Conservation (phyloP, 2,329 filamentous ascomycete genomes). For the Alternaria ventricosa region DNA sequence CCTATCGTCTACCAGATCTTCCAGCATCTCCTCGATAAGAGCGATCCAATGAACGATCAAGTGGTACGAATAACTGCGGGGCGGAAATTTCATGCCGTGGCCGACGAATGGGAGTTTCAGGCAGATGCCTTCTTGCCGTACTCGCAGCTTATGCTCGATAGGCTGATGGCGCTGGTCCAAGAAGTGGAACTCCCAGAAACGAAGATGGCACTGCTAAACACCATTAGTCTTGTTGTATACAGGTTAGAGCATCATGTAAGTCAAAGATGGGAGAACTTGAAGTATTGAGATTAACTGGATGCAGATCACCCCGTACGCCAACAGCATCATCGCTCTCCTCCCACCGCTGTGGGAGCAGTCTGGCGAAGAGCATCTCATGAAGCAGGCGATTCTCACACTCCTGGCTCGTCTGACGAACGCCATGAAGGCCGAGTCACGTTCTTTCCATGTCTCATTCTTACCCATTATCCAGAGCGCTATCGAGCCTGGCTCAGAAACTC, state of each 20-base stretch:
- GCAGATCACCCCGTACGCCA: slow-evolving; percentile 69
- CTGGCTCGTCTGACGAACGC: slow-evolving; percentile 84
- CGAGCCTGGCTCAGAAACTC: slow-evolving; percentile 68
- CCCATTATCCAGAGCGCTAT: slow-evolving; percentile 84
- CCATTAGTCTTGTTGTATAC: slow-evolving; percentile 79
- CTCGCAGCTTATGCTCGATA: slow-evolving; percentile 73
- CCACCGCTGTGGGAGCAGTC: slow-evolving; percentile 85
- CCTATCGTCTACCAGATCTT: slow-evolving; percentile 87
- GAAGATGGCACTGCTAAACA: slow-evolving; percentile 87
- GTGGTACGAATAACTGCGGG: slow-evolving; percentile 93
- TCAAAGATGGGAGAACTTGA: not conserved
- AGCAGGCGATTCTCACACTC: slow-evolving; percentile 88
- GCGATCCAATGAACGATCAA: slow-evolving; percentile 82
- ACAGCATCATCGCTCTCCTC: slow-evolving; percentile 80
- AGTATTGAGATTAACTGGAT: slow-evolving; percentile 6
- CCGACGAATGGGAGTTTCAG: slow-evolving; percentile 84
- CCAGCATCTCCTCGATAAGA: slow-evolving; percentile 79
- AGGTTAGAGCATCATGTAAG: slow-evolving; percentile 76
- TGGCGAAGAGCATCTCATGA: slow-evolving; percentile 88
- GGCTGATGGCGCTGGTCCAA: slow-evolving; percentile 77
- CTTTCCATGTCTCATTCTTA: slow-evolving; percentile 80
- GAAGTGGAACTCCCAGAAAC: slow-evolving; percentile 85
- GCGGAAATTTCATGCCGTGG: slow-evolving; percentile 78
- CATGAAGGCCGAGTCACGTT: slow-evolving; percentile 77
- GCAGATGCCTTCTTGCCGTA: slow-evolving; percentile 77